phyloP scores from a whole-genome alignment of 140 eudicot genomes.

The Flaveria floridana region DNA sequence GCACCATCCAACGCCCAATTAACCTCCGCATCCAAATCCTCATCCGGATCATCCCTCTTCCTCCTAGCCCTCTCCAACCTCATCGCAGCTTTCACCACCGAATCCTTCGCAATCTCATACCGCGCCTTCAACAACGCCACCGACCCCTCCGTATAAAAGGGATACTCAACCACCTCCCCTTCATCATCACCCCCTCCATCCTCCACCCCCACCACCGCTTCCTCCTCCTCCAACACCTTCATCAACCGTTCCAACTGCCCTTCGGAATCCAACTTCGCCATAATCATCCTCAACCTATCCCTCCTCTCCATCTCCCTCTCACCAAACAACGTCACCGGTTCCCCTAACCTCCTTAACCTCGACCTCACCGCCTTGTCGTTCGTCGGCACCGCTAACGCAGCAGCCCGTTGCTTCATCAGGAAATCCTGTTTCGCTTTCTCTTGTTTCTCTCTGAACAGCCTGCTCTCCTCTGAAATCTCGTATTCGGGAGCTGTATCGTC shows the following conservation, averaged over 20 bases:
- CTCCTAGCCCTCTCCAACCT: slow-evolving; percentile 75
- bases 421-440: slow-evolving; percentile 80
- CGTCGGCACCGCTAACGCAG: slow-evolving; percentile 91
- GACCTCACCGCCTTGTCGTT: slow-evolving; percentile 82
- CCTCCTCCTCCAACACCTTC: slow-evolving; percentile 86
- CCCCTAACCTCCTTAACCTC: slow-evolving; percentile 69
- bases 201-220: slow-evolving; percentile 45
- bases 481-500: slow-evolving; percentile 48
- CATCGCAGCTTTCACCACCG: slow-evolving; percentile 59
- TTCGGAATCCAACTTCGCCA: slow-evolving; percentile 82
- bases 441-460: slow-evolving; percentile 62
- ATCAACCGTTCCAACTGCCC: slow-evolving; percentile 76
- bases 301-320: slow-evolving; percentile 97
- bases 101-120: slow-evolving; percentile 59
- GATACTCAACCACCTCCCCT: slow-evolving; percentile 68
- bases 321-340: slow-evolving; percentile 87
- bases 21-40: slow-evolving; percentile 84
- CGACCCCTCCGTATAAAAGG: slow-evolving; percentile 87
- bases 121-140: slow-evolving; percentile 62
- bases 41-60: slow-evolving; percentile 90
- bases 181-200: slow-evolving; percentile 65
- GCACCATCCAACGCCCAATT: slow-evolving; percentile 75
- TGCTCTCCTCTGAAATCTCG: slow-evolving; percentile 88
- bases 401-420: slow-evolving; percentile 81
- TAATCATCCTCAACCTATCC: slow-evolving; percentile 71